Base-by-base conservation (phyloP, 83 land plant species). In the Isoetes engelmannii region DNA sequence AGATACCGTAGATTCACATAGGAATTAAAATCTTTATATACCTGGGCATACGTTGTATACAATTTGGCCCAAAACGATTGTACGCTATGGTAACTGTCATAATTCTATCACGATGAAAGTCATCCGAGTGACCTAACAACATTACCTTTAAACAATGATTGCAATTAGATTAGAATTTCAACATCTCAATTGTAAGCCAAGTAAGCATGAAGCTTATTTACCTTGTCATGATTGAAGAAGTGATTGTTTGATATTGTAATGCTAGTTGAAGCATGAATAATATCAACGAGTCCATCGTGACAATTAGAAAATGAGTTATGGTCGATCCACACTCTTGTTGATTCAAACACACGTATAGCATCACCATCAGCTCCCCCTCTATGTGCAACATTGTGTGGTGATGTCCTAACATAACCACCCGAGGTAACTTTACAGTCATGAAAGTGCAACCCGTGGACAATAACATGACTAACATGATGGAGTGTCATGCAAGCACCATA, bases 181-280 rank as follows among this genome's bases (percentile, higher is more conserved):
- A 28, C 37, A 28, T 28, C 37, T 28, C 37, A 28, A 28, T 28
- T 28, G 37, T 28, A 28, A 28, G 37, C 37, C 37, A 28, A 28
- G 37, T 28, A 28, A 28, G 37, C 37, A 28, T 28, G 37, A 28
- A 28, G 37, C 37, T 28, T 0, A n/a, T n/a, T 28, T 28, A 28
- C 37, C 75, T 86, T 78, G 73, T 80, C 68, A 46, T 85, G 88
- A 55, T 78, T 17, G n/a, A 50, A 49, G 68, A 83, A 78, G 72
- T 75, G 72, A 67, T 82, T 85, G 78, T 85, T 85, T 42, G 85
- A 85, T 46, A 85, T 67, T 60, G 88, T 83, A 12, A 83, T 60
- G 42, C 42, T 77, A 0, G 81, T 85, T 17, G 85, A 85, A 1
- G 77, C 83, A 10, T 68, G 60, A 7, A 83, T 85, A 21, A 80